Conservation (phyloP, 2,329 filamentous ascomycete genomes). For the Metarhizium robertsii region DNA sequence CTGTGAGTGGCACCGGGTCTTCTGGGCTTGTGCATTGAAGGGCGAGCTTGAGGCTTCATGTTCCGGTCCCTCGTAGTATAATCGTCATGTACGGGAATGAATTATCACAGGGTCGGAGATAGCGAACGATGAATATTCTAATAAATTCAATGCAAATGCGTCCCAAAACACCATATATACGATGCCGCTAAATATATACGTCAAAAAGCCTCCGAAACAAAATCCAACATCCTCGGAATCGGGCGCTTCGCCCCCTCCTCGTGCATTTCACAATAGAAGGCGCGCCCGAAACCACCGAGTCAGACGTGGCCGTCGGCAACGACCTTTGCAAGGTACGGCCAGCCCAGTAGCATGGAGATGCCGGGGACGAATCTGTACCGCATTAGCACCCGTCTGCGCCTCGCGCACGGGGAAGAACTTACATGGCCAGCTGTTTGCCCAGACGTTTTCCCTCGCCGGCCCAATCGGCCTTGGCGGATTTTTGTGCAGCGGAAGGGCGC, state of each 20-base stretch:
- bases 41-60: too few relatives aligned
- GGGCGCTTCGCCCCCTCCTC: neutral
- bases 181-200: neutral
- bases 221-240: neutral
- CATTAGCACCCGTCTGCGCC: neutral
- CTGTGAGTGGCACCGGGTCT: neutral
- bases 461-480: slow-evolving; percentile 22
- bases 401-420: slow-evolving; percentile 12
- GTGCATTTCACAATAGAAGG: neutral
- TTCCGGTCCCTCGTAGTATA: too few relatives aligned
- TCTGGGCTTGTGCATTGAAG: neutral
- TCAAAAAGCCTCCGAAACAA: neutral
- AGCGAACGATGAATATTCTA: neutral
- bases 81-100: too few relatives aligned
- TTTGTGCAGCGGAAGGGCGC: slow-evolving; percentile 19
- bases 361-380: slow-evolving; percentile 24
- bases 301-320: slow-evolving; percentile 23
- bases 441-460: slow-evolving; percentile 21
- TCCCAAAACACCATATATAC: neutral
- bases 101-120: too few relatives aligned
- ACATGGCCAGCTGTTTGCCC: slow-evolving; percentile 22
- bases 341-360: slow-evolving; percentile 23
- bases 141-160: neutral
- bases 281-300: neutral
- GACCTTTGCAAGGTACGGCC: slow-evolving; percentile 21